Base-by-base conservation (phyloP, 768 basidiomycete genomes). In the Boletus edulis region DNA sequence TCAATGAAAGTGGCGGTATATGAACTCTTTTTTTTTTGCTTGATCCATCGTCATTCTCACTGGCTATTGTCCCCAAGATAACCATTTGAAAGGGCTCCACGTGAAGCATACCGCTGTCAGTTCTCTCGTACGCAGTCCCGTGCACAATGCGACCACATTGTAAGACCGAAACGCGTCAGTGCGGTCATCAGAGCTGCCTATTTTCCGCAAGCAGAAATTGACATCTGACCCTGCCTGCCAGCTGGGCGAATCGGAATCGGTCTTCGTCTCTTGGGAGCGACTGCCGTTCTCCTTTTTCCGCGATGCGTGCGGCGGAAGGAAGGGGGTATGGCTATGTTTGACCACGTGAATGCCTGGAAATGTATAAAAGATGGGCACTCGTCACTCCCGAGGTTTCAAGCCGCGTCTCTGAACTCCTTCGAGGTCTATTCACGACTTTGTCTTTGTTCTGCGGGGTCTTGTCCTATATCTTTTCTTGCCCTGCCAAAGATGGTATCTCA, bases 211-310 rank as follows among this genome's bases (percentile, higher is more conserved):
- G 49, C 20, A n/a, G 27, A 12, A 1, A 39, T 52, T 46, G 29
- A 43, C 29, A 46, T 53, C 48, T 18, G 38, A 45, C 18, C 17
- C 46, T 58, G 42, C 17, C 43, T 58, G 42, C 44, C 52, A 48
- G 40, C 51, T 44, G 44, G 55, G 63, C 52, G 60, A 62, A 64
- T 64, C 59, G 46, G 49, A 62, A 41, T 37, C 5, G 32, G 58
- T 31, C 14, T n/a, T 40, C 32, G 29, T 53, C 34, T 31, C 38
- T 20, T 34, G 13, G 20, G 18, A 24, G 46, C 34, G 12, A 46
- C 41, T 15, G 15, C 43, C 32, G 5, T 24, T 40, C 27, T 32
- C 32, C n/a, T 52, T 52, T 41, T 35, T 35, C 22, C 43, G 53
- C 48, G 55, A 41, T 51, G 4, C 40, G 15, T 12, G 43, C 49